Evolutionary conservation across 306 rosid genomes (phyloP).

Genomic region (Begonia loranthoides): DNA sequence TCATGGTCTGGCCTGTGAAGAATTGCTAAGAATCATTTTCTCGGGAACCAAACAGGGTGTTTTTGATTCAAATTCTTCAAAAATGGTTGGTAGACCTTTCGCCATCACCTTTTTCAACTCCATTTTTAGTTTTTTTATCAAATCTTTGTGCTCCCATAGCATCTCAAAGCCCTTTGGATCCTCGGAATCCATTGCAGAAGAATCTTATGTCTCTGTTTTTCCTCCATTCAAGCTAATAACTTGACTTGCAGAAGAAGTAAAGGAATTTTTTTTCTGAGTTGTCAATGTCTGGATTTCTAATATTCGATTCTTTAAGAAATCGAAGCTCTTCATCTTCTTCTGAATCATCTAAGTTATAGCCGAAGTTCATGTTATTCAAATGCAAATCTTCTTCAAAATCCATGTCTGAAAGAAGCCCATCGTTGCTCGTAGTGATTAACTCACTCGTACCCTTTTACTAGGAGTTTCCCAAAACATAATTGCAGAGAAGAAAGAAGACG

Average conservation of each 20-base stretch:
- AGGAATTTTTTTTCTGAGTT: slow-evolving; percentile 10
- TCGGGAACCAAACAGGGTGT: no score
- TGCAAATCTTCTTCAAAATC: slow-evolving; percentile 23
- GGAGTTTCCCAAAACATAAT: no score
- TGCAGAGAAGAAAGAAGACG: no score
- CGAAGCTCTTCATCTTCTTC: slow-evolving; percentile 40
- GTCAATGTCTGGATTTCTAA: slow-evolving; percentile 28
- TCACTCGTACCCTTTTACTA: no score
- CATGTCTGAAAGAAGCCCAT: slow-evolving; percentile 34
- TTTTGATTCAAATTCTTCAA: slow-evolving; percentile 84
- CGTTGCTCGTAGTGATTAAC: slow-evolving; percentile 11
- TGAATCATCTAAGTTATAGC: slow-evolving; percentile 51
- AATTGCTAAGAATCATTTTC: no score
- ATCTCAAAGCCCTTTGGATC: slow-evolving; percentile 54
- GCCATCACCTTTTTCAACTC: slow-evolving; percentile 79
- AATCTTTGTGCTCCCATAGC: slow-evolving; percentile 85
- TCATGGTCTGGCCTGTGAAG: no score
- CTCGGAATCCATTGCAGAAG: slow-evolving; percentile 21
- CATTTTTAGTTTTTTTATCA: slow-evolving; percentile 74
- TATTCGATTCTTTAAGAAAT: slow-evolving; percentile 13
- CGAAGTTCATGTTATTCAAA: slow-evolving; percentile 16
- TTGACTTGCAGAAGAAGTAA: no score
- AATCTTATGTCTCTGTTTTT: slow-evolving; percentile 4
- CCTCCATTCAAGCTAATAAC: neutral
- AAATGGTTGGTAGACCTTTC: slow-evolving; percentile 71